Conservation (phyloP, 2,329 filamentous ascomycete genomes). For the Lojkania enalia region DNA sequence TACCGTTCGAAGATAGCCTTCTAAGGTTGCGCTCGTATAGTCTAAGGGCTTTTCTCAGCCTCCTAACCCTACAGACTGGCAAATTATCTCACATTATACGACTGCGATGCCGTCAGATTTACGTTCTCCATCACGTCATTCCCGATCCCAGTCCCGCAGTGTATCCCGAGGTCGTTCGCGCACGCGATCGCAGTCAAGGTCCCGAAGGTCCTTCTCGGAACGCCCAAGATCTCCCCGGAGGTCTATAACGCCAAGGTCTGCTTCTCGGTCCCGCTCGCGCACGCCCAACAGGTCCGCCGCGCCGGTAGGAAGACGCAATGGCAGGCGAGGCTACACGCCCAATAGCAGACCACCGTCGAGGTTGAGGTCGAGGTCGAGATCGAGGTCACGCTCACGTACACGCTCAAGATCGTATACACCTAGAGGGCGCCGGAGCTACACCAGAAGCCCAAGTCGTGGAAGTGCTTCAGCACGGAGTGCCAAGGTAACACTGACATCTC, state of each 20-base stretch:
- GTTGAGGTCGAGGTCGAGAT: slow-evolving; percentile 30
- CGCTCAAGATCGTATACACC: too few relatives aligned
- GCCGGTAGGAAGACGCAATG: slow-evolving; percentile 35
- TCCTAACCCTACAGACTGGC: too few relatives aligned
- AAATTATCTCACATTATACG: too few relatives aligned
- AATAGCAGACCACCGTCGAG: slow-evolving; percentile 27
- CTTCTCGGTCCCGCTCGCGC: slow-evolving; percentile 40
- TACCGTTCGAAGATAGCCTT: too few relatives aligned
- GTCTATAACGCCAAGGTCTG: slow-evolving; percentile 45
- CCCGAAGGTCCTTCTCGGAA: slow-evolving; percentile 21
- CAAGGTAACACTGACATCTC: slow-evolving; percentile 38
- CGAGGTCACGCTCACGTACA: too few relatives aligned
- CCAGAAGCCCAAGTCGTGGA: slow-evolving; percentile 40
- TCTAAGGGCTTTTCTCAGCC: too few relatives aligned
- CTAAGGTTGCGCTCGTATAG: too few relatives aligned
- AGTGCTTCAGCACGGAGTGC: slow-evolving; percentile 41
- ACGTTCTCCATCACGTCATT: slow-evolving; percentile 24
- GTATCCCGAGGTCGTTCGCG: slow-evolving; percentile 48
- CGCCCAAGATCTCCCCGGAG: slow-evolving; percentile 38
- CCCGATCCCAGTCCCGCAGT: slow-evolving; percentile 37
- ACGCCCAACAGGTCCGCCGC: slow-evolving; percentile 25
- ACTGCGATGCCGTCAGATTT: slow-evolving; percentile 28
- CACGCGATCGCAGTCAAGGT: slow-evolving; percentile 30
- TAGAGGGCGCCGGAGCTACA: too few relatives aligned
- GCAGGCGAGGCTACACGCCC: slow-evolving; percentile 38